phyloP scores from a whole-genome alignment of 2,329 filamentous ascomycete genomes.

The Botryotinia narcissicola region DNA sequence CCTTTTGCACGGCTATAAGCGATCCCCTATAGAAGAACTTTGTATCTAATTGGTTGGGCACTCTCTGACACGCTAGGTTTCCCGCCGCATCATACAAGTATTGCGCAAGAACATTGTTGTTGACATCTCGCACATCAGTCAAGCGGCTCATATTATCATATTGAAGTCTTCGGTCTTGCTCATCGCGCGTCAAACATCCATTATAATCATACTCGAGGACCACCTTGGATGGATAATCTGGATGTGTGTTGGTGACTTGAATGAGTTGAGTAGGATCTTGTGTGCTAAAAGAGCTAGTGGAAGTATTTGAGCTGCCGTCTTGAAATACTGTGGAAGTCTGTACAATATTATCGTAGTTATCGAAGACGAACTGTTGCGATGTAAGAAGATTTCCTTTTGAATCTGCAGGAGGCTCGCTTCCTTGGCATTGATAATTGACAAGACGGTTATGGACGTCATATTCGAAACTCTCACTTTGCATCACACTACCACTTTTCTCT shows the following conservation, averaged over 20 bases:
- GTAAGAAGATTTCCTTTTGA: not conserved
- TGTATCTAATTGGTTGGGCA: conserved; percentile 7
- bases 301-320: conserved; percentile 1
- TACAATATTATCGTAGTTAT: conserved; percentile 15
- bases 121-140: not conserved
- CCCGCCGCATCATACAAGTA: conserved; percentile 12
- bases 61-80: conserved; percentile 6
- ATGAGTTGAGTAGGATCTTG: conserved; percentile 15
- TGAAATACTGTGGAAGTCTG: not conserved
- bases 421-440: conserved; percentile 8
- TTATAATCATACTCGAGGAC: conserved; percentile 1
- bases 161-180: conserved; percentile 6
- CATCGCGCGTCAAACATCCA: conserved; percentile 12
- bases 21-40: conserved; percentile 10
- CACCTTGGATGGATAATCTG: not conserved
- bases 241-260: conserved; percentile 11
- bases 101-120: not conserved
- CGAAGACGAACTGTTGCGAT: conserved; percentile 2
- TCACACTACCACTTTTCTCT: not conserved
- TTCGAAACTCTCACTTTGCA: conserved; percentile 7
- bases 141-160: conserved; percentile 14
- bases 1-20: conserved; percentile 4
- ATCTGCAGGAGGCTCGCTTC: conserved; percentile 5
- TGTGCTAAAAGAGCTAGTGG: not conserved
- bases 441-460: conserved; percentile 18